phyloP scores from a whole-genome alignment of 768 basidiomycete species.

The Candolleomyces eurysporus region DNA sequence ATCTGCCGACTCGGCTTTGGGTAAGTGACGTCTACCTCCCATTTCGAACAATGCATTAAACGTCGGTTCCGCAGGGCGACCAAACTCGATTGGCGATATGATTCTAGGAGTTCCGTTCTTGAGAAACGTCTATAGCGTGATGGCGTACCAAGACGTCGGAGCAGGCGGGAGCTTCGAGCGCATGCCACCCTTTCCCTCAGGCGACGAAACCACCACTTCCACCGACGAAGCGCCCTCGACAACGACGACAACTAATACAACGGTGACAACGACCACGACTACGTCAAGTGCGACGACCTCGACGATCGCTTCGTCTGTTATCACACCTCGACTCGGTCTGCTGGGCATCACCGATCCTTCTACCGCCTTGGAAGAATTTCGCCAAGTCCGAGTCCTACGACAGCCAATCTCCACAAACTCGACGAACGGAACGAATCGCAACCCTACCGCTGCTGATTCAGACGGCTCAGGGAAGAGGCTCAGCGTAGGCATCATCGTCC shows the following conservation, averaged over 20 bases:
- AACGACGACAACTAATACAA: constrained; percentile 45
- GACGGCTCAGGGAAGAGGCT: constrained; percentile 34
- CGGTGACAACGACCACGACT: constrained; percentile 12
- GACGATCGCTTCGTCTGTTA: constrained; percentile 11
- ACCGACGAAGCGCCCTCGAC: too few species aligned
- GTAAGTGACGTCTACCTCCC: too few species aligned
- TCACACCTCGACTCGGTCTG: constrained; percentile 49
- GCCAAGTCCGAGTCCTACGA: constrained; percentile 64
- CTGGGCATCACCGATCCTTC: too few species aligned
- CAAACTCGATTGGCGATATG: constrained; percentile 55
- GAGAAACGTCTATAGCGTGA: constrained; percentile 73
- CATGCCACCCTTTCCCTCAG: too few species aligned
- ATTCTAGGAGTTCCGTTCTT: constrained; percentile 79
- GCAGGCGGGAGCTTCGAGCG: too few species aligned
- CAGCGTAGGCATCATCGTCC: constrained; percentile 60
- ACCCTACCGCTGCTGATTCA: background rate
- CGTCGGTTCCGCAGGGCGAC: too few species aligned
- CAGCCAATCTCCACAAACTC: constrained; percentile 42
- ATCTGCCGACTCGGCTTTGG: too few species aligned
- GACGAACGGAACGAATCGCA: background rate
- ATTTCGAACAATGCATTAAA: too few species aligned
- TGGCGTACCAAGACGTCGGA: too few species aligned
- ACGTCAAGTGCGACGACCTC: constrained; percentile 11
- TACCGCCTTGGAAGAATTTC: too few species aligned
- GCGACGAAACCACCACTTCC: too few species aligned